Evolutionary conservation across 108 stramenopile species (phyloP).

Genomic region (Cyclotella cryptica): DNA sequence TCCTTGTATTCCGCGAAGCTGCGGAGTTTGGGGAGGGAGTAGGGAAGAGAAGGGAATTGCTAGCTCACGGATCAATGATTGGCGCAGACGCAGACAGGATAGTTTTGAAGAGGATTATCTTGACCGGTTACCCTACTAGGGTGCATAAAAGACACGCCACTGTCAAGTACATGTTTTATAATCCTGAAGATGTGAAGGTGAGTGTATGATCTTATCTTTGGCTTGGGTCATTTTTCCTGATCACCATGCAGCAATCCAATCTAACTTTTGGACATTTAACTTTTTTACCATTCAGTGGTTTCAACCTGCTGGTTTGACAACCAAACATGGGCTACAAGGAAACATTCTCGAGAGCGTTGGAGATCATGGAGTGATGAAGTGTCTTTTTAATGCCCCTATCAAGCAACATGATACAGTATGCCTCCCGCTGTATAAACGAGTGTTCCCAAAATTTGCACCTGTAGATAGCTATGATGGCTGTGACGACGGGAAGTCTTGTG

Average conservation of each 20-base stretch:
- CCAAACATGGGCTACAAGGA: slow-evolving; percentile 97
- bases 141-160: slow-evolving; percentile 97
- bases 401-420: slow-evolving; percentile 99
- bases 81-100: slow-evolving; percentile 97
- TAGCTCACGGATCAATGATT: slow-evolving; percentile 93
- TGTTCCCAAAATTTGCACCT: slow-evolving; percentile 95
- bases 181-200: slow-evolving; percentile 94
- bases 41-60: slow-evolving; percentile 58
- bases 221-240: neutral
- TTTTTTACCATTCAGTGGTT: slow-evolving; percentile 79
- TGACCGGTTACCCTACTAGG: slow-evolving; percentile 97
- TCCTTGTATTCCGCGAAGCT: slow-evolving; percentile 77
- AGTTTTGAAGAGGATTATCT: slow-evolving; percentile 94
- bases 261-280: neutral
- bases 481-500: neutral
- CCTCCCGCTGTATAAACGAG: slow-evolving; percentile 96
- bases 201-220: neutral
- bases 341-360: slow-evolving; percentile 96
- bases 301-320: slow-evolving; percentile 95
- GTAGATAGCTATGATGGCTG: slow-evolving; percentile 18
- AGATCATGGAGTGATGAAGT: slow-evolving; percentile 99
- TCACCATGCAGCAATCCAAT: slow-evolving; percentile 19
- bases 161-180: slow-evolving; percentile 99
- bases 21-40: slow-evolving; percentile 26
- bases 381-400: slow-evolving; percentile 95